Percentiles rank a stretch among this genome's conserved stretches.
These are phyloP conservation scores for Gynostemma pentaphyllum DNA, from an alignment of 306 rosid genomes.

Conservation along the genomic window DNA sequence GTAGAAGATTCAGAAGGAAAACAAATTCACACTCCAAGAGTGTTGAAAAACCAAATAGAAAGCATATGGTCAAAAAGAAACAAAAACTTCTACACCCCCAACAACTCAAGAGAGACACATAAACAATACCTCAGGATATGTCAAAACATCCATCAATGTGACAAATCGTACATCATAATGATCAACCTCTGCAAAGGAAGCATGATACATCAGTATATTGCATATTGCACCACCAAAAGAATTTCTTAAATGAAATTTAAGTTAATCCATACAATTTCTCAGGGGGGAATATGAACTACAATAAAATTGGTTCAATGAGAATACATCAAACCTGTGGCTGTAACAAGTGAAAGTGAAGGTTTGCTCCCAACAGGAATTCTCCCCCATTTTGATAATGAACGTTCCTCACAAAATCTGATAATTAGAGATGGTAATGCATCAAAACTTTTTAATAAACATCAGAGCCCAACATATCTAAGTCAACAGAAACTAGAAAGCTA, in stretches of 20 bases:
- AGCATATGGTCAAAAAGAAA: neutral
- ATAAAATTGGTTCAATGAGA: neutral
- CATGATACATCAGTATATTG: neutral
- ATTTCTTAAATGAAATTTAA: neutral
- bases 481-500: slow-evolving; percentile 2
- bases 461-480: neutral
- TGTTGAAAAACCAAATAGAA: no score
- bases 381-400: slow-evolving; percentile 16
- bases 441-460: neutral
- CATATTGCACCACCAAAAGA: slow-evolving; percentile 7
- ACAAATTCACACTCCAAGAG: neutral
- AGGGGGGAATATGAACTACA: neutral
- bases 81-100: neutral
- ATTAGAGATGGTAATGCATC: neutral
- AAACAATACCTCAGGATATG: slow-evolving; percentile 36
- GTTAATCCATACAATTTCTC: neutral
- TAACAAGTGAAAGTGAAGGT: slow-evolving; percentile 24
- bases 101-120: neutral
- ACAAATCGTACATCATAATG: slow-evolving; percentile 9
- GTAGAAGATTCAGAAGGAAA: neutral
- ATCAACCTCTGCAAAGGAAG: slow-evolving; percentile 27
- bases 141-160: slow-evolving; percentile 51
- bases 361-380: slow-evolving; percentile 29
- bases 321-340: slow-evolving; percentile 52
- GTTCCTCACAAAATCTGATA: slow-evolving; percentile 32